phyloP scores from a whole-genome alignment of 768 basidiomycete genomes.

The Collybiopsis confluens region DNA sequence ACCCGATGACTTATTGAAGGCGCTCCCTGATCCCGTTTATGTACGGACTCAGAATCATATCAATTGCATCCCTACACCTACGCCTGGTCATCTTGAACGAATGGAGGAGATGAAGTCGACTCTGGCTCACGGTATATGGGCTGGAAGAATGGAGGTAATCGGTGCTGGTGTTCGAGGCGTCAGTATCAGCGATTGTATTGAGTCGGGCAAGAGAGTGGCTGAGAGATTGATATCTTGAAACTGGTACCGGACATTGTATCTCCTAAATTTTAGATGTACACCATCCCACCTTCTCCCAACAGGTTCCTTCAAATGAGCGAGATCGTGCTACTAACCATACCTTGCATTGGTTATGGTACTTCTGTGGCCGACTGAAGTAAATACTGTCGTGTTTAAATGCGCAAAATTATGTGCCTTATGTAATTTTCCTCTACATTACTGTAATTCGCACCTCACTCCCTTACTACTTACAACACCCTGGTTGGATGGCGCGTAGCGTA shows the following conservation, averaged over 20 bases:
- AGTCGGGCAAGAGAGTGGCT: conserved; percentile 61
- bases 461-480: no score
- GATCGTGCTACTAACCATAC: no score
- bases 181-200: conserved; percentile 82
- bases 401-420: no score
- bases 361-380: no score
- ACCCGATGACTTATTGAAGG: conserved; percentile 17
- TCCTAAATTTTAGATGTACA: no score
- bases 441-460: no score
- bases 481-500: no score
- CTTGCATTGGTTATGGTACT: no score
- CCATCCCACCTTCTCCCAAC: no score
- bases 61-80: conserved; percentile 75
- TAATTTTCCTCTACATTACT: no score
- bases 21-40: conserved; percentile 53
- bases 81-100: conserved; percentile 67
- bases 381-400: no score
- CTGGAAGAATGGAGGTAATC: conserved; percentile 52
- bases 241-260: background rate
- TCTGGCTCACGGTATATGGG: conserved; percentile 38
- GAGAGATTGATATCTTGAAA: background rate
- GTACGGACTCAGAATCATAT: conserved; percentile 50
- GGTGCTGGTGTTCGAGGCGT: conserved; percentile 89
- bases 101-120: conserved; percentile 54
- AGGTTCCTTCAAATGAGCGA: no score